phyloP scores from a whole-genome alignment of 805 yeast genomes.

The Yamadazyma sp. region DNA sequence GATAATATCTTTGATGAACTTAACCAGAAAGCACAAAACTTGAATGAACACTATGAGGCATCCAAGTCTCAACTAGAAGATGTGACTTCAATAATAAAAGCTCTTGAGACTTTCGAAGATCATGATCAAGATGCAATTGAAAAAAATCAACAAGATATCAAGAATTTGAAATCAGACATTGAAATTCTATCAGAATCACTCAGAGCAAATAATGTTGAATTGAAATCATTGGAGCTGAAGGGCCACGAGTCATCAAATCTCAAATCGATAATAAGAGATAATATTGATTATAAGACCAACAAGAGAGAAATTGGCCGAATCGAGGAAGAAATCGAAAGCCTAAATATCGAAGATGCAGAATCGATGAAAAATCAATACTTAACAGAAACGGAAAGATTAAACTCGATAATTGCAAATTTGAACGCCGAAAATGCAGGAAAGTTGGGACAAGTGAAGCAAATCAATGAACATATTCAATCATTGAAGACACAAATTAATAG shows the following conservation, averaged over 20 bases:
- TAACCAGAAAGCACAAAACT: slow-evolving; percentile 1
- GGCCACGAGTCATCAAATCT: slow-evolving; percentile 57
- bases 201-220: slow-evolving; percentile 10
- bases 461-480: slow-evolving; percentile 63
- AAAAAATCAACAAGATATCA: slow-evolving; percentile 16
- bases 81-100: neutral
- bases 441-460: slow-evolving; percentile 81
- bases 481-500: slow-evolving; percentile 58
- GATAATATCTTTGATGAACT: slow-evolving; percentile 7
- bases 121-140: slow-evolving; percentile 19
- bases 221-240: slow-evolving; percentile 35
- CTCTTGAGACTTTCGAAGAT: slow-evolving; percentile 20
- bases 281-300: slow-evolving; percentile 54
- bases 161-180: slow-evolving; percentile 20
- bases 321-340: slow-evolving; percentile 35
- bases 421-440: slow-evolving; percentile 70
- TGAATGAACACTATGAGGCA: neutral
- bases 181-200: slow-evolving; percentile 17
- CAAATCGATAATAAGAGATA: slow-evolving; percentile 62
- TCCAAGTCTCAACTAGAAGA: neutral
- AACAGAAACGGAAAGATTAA: slow-evolving; percentile 48
- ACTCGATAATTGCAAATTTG: slow-evolving; percentile 48
- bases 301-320: slow-evolving; percentile 35
- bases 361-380: slow-evolving; percentile 60
- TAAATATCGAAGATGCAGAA: slow-evolving; percentile 60